These are phyloP conservation scores for Posidonia australis DNA, from an alignment of 106 monocot species.

Conservation along the genomic window DNA sequence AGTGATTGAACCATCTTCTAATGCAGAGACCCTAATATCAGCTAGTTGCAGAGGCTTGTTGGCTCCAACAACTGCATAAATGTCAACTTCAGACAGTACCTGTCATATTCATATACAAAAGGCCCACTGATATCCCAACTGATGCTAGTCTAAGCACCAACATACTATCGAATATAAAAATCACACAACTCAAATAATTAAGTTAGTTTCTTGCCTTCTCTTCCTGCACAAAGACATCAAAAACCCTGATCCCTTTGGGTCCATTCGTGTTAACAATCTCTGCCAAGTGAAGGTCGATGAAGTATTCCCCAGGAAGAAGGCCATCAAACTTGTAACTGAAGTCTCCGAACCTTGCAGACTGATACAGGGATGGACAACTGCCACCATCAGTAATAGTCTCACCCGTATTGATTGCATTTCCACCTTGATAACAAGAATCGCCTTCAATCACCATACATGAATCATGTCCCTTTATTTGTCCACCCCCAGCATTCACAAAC, in stretches of 20 bases:
- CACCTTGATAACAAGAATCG: slow-evolving; percentile 69
- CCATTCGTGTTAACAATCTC: slow-evolving; percentile 75
- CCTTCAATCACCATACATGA: slow-evolving; percentile 12
- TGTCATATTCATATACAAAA: no score
- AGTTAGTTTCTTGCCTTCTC: slow-evolving; percentile 34
- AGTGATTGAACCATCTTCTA: no score
- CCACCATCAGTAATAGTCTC: slow-evolving; percentile 42
- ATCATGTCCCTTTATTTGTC: slow-evolving; percentile 13
- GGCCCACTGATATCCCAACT: no score
- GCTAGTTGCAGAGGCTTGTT: no score
- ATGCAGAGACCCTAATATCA: no score
- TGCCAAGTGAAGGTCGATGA: slow-evolving; percentile 71
- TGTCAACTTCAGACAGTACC: slow-evolving; percentile 49
- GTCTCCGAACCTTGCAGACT: slow-evolving; percentile 57
- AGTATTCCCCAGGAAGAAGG: slow-evolving; percentile 43
- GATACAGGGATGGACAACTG: slow-evolving; percentile 45
- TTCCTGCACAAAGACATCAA: slow-evolving; percentile 68
- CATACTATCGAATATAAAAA: no score
- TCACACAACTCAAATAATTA: no score
- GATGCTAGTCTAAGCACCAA: no score
- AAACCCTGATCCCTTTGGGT: slow-evolving; percentile 72
- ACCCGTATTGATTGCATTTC: slow-evolving; percentile 40
- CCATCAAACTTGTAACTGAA: slow-evolving; percentile 57
- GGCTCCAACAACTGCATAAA: slow-evolving; percentile 64
- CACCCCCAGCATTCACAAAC: slow-evolving; percentile 69